Conservation (phyloP, 2,329 filamentous ascomycete genomes). For the Fusarium solani-melongenae region DNA sequence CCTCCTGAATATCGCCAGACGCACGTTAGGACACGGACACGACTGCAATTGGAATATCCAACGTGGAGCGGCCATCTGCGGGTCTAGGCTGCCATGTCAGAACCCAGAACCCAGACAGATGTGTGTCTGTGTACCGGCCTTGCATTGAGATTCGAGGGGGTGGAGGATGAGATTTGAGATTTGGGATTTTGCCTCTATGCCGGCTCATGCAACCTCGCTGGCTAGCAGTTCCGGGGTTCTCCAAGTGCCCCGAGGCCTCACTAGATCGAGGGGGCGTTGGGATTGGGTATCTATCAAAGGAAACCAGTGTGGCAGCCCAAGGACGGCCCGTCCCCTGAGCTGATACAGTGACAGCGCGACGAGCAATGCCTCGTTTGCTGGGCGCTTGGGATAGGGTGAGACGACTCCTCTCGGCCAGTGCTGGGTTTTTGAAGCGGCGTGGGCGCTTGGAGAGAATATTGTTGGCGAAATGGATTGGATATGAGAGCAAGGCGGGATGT, state of each 20-base stretch:
- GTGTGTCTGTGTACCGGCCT: slow-evolving; percentile 2
- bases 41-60: slow-evolving; percentile 3
- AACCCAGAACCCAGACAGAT: background rate
- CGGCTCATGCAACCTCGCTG: slow-evolving; percentile 5
- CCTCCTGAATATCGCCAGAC: slow-evolving; percentile 1
- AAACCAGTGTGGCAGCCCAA: slow-evolving; percentile 31
- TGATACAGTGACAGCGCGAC: slow-evolving; percentile 13
- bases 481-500: background rate
- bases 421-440: slow-evolving; percentile 5
- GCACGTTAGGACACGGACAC: background rate
- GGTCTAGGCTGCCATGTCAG: slow-evolving; percentile 3
- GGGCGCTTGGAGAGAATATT: slow-evolving; percentile 9
- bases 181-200: slow-evolving; percentile 20
- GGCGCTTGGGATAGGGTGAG: background rate
- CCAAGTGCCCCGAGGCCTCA: background rate
- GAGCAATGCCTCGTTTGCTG: slow-evolving; percentile 6
- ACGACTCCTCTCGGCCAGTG: background rate
- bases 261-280: slow-evolving; percentile 3
- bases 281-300: slow-evolving; percentile 21
- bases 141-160: slow-evolving; percentile 15
- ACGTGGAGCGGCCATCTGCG: slow-evolving; percentile 1
- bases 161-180: slow-evolving; percentile 22
- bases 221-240: background rate
- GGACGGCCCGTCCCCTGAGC: slow-evolving; percentile 12
- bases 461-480: slow-evolving; percentile 7